phyloP scores from a whole-genome alignment of 2,329 filamentous ascomycete species.

The Metarhizium guizhouense region DNA sequence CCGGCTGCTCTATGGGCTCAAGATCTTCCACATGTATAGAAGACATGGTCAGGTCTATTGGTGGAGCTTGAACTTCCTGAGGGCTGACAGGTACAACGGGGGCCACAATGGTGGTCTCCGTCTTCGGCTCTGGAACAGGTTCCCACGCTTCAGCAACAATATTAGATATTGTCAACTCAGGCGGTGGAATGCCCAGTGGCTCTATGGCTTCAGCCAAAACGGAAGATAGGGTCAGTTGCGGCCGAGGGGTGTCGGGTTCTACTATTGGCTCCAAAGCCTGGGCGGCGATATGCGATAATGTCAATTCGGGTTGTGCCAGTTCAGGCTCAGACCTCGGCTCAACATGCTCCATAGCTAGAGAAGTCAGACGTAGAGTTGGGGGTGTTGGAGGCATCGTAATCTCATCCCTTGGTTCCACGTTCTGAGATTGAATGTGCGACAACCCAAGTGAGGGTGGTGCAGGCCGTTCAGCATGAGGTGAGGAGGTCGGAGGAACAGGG shows the following conservation, averaged over 20 bases:
- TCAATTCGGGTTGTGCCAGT: conserved; percentile 7
- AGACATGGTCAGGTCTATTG: conserved; percentile 19
- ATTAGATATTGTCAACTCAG: conserved; percentile 21
- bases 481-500: conserved; percentile 42
- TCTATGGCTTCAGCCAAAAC: conserved; percentile 18
- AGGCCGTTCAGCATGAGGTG: conserved; percentile 20
- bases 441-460: conserved; percentile 29
- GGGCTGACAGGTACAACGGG: not conserved
- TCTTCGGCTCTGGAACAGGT: conserved; percentile 17
- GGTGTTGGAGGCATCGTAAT: conserved; percentile 20
- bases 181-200: conserved; percentile 15
- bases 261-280: conserved; percentile 16
- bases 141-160: conserved; percentile 20
- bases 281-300: conserved; percentile 15
- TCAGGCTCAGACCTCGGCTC: conserved; percentile 15
- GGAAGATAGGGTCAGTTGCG: conserved; percentile 16
- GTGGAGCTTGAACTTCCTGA: not conserved
- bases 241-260: conserved; percentile 16
- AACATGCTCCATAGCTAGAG: conserved; percentile 19
- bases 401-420: conserved; percentile 34
- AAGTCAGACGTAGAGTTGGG: conserved; percentile 19
- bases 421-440: conserved; percentile 35
- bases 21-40: conserved; percentile 21
- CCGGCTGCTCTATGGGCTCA: conserved; percentile 25
- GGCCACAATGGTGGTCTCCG: not conserved